Evolutionary conservation across 805 yeast genomes (phyloP).

Genomic region (Barnettozyma populi): DNA sequence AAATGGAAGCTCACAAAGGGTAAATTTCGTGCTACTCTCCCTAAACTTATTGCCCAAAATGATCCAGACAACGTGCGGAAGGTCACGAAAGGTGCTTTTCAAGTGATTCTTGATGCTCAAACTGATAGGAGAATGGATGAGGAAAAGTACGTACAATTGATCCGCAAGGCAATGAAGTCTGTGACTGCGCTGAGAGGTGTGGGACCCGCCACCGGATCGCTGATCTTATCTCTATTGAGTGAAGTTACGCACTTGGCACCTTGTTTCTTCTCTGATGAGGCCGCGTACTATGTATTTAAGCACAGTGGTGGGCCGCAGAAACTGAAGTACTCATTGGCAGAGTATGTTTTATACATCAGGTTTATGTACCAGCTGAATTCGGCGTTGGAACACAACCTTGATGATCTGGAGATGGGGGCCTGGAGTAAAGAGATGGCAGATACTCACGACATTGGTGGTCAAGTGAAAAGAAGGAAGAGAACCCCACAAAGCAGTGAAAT

Average conservation of each 20-base stretch:
- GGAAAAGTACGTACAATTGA: conserved; percentile 8
- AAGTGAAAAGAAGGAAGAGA: neutral
- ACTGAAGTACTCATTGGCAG: conserved; percentile 19
- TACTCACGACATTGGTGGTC: neutral
- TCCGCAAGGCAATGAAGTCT: conserved; percentile 9
- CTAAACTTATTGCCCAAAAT: conserved; percentile 20
- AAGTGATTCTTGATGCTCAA: conserved; percentile 1
- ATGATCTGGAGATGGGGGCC: conserved; percentile 19
- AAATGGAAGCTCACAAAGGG: conserved; percentile 26
- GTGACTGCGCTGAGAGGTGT: conserved; percentile 20
- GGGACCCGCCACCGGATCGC: conserved; percentile 26
- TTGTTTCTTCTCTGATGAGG: conserved; percentile 25
- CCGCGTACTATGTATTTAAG: conserved; percentile 16
- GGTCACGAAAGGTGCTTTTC: conserved; percentile 13
- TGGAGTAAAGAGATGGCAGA: conserved; percentile 18
- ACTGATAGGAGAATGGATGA: neutral
- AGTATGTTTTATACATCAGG: conserved; percentile 15
- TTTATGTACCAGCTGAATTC: conserved; percentile 13
- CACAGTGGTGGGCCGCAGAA: conserved; percentile 8
- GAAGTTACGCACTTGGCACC: conserved; percentile 18
- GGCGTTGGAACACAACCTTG: conserved; percentile 11
- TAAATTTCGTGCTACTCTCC: conserved; percentile 23
- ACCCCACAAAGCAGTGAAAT: neutral
- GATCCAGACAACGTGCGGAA: conserved; percentile 9
- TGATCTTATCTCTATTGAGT: conserved; percentile 17